A percentile compares a stretch with the other conserved stretches of the same genome.
phyloP scores from a whole-genome alignment of 257 asterid species.

The Vinca minor region DNA sequence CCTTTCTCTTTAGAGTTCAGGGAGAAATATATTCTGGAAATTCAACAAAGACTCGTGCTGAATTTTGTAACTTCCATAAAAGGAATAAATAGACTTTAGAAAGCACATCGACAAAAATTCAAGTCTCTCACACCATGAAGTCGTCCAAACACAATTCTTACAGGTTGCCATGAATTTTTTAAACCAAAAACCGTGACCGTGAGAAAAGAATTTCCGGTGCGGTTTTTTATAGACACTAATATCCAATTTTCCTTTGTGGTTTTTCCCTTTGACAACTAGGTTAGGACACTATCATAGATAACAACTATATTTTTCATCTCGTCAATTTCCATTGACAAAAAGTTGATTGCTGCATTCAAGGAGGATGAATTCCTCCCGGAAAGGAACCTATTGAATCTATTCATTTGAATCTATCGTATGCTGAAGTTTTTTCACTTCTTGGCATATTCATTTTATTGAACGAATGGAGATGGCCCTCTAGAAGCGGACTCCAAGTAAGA shows the following conservation, averaged over 20 bases:
- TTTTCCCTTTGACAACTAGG: background rate
- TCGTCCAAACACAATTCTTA: background rate
- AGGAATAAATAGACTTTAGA: background rate
- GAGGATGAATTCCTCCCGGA: no score
- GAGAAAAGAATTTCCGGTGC: background rate
- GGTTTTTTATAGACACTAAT: no score
- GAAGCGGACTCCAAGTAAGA: no score
- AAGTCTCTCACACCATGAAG: background rate
- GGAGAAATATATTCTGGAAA: background rate
- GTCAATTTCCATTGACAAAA: background rate
- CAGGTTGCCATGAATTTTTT: background rate
- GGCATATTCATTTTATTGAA: no score
- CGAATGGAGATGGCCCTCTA: no score
- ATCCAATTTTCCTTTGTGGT: background rate
- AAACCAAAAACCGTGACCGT: background rate
- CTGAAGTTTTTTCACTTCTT: no score
- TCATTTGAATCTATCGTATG: no score
- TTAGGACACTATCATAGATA: background rate
- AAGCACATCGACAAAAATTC: constrained; percentile 1
- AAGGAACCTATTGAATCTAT: no score
- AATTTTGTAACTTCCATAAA: background rate
- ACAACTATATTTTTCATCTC: background rate
- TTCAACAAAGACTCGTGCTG: background rate
- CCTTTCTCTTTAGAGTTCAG: background rate
- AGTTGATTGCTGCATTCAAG: no score